These are phyloP conservation scores for Pythium coloratum DNA, from an alignment of 352 stramenopile genomes.

Conservation along the genomic window DNA sequence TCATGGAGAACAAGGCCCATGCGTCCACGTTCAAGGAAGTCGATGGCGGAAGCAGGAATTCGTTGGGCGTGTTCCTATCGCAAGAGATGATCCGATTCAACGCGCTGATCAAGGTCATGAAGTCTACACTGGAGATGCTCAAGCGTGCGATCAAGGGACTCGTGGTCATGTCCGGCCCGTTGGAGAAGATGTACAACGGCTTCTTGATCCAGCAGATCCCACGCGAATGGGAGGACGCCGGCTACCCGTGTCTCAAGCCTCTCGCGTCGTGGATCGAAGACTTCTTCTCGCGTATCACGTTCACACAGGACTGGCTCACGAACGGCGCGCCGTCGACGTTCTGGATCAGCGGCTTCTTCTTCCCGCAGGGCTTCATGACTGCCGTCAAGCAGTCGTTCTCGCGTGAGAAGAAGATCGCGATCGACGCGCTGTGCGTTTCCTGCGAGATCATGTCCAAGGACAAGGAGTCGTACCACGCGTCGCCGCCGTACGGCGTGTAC, in stretches of 20 bases:
- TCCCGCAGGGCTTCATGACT: conserved; percentile 91
- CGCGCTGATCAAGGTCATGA: conserved; percentile 86
- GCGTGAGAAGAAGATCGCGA: conserved; percentile 88
- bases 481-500: conserved; percentile 88
- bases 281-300: conserved; percentile 86
- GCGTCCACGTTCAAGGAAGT: conserved; percentile 79
- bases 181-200: conserved; percentile 92
- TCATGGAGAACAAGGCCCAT: conserved; percentile 70
- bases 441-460: conserved; percentile 80
- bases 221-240: conserved; percentile 85
- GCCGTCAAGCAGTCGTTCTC: conserved; percentile 93
- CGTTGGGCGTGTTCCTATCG: conserved; percentile 90
- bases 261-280: conserved; percentile 92
- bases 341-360: conserved; percentile 94
- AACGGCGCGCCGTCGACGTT: conserved; percentile 80
- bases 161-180: conserved; percentile 88
- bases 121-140: conserved; percentile 80
- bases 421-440: conserved; percentile 89
- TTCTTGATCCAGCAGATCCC: conserved; percentile 91
- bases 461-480: conserved; percentile 60
- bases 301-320: conserved; percentile 84
- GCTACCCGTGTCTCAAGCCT: conserved; percentile 92
- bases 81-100: conserved; percentile 93
- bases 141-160: conserved; percentile 90
- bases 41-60: conserved; percentile 89